phyloP scores from a whole-genome alignment of 495 filamentous ascomycete species.

The Parathielavia appendiculata region DNA sequence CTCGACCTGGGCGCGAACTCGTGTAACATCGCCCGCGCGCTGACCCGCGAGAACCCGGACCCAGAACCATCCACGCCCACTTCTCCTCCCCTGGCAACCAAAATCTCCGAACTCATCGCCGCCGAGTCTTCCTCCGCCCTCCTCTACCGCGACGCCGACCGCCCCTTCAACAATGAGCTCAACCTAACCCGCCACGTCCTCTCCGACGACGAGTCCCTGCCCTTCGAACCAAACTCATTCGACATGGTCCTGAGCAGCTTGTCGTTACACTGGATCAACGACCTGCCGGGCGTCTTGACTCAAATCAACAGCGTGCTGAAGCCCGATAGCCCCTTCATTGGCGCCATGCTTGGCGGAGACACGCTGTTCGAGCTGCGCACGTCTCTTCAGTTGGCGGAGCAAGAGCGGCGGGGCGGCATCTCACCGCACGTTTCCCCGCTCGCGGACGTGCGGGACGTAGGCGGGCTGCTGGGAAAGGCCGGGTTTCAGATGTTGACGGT shows the following conservation, averaged over 20 bases:
- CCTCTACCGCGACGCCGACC: constrained; percentile 73
- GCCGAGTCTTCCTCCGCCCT: constrained; percentile 74
- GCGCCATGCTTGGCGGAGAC: constrained; percentile 94
- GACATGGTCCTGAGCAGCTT: constrained; percentile 84
- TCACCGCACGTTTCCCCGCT: constrained; percentile 81
- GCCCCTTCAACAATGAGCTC: constrained; percentile 76
- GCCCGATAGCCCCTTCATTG: constrained; percentile 88
- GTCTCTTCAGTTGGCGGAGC: constrained; percentile 86
- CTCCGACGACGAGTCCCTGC: constrained; percentile 62
- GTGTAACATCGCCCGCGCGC: constrained; percentile 82
- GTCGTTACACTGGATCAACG: constrained; percentile 96
- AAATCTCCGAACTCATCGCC: constrained; percentile 66
- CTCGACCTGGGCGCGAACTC: constrained; percentile 95
- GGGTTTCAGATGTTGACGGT: constrained; percentile 96
- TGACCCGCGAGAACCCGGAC: constrained; percentile 64
- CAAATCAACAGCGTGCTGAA: constrained; percentile 81
- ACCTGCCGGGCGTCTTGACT: constrained; percentile 74
- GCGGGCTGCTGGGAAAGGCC: constrained; percentile 75
- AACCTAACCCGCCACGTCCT: constrained; percentile 67
- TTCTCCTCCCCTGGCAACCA: constrained; percentile 59
- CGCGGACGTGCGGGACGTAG: constrained; percentile 88
- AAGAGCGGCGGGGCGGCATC: constrained; percentile 82
- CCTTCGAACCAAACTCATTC: constrained; percentile 72
- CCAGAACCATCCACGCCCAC: constrained; percentile 44
- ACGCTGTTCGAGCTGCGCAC: constrained; percentile 91